Base-by-base conservation (phyloP, 192 early-diverging fungal species). In the Dispira parvispora region DNA sequence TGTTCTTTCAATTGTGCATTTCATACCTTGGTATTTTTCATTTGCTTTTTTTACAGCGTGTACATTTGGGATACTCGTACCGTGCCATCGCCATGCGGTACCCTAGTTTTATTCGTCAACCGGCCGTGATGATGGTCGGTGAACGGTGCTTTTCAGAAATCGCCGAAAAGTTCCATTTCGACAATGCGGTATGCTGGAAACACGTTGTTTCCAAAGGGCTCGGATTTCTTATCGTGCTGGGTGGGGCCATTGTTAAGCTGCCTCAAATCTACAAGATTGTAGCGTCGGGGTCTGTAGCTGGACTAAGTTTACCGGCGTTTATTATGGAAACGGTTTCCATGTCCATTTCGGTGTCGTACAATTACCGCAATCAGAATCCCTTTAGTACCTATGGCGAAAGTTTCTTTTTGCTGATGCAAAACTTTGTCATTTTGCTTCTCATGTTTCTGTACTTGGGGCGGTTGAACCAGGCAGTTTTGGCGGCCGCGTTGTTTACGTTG, bases 211-310 rank as follows among this genome's bases (percentile, higher is more conserved):
- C 90, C 27, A 97, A 97, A 68, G 89, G 84, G 0, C 85, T 99
- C 14, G 89, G 93, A 0, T 62, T 99, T 23, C 92, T 91, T n/a
- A 92, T 99, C 60, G 89, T 97, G n/a, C 64, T 84, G 8, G 92
- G 88, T 46, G 88, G 91, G n/a, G 83, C 88, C 43, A 82, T 97
- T 44, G 82, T 97, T 62, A 99, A 99, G 72, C 71, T 99, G 28
- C 96, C 96, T 10, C 94, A 99, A 75, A 94, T 99, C 42, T 68
- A 90, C 68, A 99, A 94, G 63, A 94, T 97, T 53, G 53, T 90
- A 20, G 68, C 69, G 23, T 74, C 83, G 44, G 62, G 72, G 54
- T 88, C 87, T 32, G 84, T 84, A 14, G 74, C 79, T 53, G 95
- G 95, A 2, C 78, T 99, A 54, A 91, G 88, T 11, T 75, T 94